These are phyloP conservation scores for Prunus armeniaca DNA, from an alignment of 306 rosid species.

Conservation along the genomic window DNA sequence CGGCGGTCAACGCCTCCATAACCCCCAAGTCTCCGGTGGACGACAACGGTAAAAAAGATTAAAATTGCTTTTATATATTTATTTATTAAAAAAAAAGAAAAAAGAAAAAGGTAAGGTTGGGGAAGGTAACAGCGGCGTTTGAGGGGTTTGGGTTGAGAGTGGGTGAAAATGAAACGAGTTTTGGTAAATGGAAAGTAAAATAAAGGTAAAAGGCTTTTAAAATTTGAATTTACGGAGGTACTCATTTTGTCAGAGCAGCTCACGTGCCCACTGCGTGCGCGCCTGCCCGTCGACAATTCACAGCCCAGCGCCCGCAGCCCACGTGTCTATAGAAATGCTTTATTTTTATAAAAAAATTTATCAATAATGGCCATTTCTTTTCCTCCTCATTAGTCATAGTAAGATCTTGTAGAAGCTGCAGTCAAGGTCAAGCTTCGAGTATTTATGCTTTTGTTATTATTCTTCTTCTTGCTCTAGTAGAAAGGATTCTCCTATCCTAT, in stretches of 20 bases:
- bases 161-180: slow-evolving; percentile 38
- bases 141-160: slow-evolving; percentile 26
- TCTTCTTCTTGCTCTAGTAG: neutral
- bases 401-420: slow-evolving; percentile 47
- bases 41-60: slow-evolving; percentile 12
- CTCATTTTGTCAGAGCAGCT: neutral
- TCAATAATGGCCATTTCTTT: neutral
- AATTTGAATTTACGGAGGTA: neutral
- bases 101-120: neutral
- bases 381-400: neutral
- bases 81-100: neutral
- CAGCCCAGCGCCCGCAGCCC: too few species aligned
- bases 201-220: slow-evolving; percentile 25
- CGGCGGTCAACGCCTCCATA: slow-evolving; percentile 48
- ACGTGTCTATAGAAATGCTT: too few species aligned
- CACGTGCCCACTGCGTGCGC: slow-evolving; percentile 1
- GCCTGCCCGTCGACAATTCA: neutral
- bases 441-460: neutral
- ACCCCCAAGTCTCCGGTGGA: neutral
- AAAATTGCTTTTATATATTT: neutral
- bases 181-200: slow-evolving; percentile 30
- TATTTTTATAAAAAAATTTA: too few species aligned
- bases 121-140: slow-evolving; percentile 23
- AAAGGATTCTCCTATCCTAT: too few species aligned
- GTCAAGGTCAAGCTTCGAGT: slow-evolving; percentile 49